phyloP scores from a whole-genome alignment of 768 basidiomycete species.

The Lactifluus piperatus region DNA sequence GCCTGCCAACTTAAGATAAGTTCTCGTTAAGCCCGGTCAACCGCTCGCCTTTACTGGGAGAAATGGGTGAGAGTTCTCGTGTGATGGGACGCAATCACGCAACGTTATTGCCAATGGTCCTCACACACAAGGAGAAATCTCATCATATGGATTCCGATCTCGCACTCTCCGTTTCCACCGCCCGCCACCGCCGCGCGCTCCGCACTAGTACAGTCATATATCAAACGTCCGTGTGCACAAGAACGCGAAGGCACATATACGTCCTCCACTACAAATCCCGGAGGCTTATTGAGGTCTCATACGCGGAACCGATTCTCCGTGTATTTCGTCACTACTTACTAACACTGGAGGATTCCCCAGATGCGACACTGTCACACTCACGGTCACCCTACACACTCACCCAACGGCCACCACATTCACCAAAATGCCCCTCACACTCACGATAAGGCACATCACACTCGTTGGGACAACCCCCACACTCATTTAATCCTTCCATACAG shows the following conservation, averaged over 20 bases:
- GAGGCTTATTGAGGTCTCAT: neutral
- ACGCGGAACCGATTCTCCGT: neutral
- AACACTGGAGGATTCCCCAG: no score
- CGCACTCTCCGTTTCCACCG: neutral
- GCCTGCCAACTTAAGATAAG: constrained; percentile 1
- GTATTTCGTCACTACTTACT: neutral
- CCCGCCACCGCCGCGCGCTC: neutral
- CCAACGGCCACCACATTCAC: no score
- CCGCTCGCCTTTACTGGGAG: neutral
- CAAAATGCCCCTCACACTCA: no score
- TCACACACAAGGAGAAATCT: neutral
- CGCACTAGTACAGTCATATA: neutral
- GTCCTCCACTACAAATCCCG: neutral
- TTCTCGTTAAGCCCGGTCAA: neutral
- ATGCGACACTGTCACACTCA: no score
- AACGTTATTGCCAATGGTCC: neutral
- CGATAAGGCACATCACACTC: no score
- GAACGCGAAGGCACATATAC: neutral
- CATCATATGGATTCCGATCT: neutral
- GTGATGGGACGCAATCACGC: neutral
- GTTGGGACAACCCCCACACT: no score
- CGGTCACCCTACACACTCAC: no score
- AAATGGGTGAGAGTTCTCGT: neutral
- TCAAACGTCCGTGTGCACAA: neutral
- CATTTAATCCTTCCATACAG: no score